These are phyloP conservation scores for Termitomyces sp. DNA, from an alignment of 768 basidiomycete species.

Conservation along the genomic window DNA sequence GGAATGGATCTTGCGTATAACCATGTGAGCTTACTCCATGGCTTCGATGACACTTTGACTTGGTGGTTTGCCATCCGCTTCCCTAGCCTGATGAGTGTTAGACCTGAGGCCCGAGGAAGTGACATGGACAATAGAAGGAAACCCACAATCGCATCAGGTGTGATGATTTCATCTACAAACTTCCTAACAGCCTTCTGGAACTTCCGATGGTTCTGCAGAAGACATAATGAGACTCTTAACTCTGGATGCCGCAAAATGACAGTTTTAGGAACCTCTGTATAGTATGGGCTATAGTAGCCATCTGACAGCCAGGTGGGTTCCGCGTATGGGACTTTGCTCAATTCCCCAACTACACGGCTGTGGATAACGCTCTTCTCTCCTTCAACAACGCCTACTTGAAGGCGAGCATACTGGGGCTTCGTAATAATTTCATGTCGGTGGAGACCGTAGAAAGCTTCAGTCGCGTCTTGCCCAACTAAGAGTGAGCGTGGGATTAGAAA, in stretches of 20 bases:
- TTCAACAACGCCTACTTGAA: slow-evolving; percentile 71
- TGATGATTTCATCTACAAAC: slow-evolving; percentile 70
- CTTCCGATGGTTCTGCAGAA: slow-evolving; percentile 49
- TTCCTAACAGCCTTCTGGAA: slow-evolving; percentile 64
- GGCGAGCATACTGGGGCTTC: slow-evolving; percentile 71
- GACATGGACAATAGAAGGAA: neutral
- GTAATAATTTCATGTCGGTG: slow-evolving; percentile 86
- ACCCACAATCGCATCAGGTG: slow-evolving; percentile 47
- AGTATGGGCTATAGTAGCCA: slow-evolving; percentile 76
- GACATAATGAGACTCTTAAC: slow-evolving; percentile 9
- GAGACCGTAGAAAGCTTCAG: slow-evolving; percentile 87
- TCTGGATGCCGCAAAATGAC: neutral
- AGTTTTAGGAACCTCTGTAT: slow-evolving; percentile 51
- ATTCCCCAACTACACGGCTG: slow-evolving; percentile 53
- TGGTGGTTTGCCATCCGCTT: slow-evolving; percentile 89
- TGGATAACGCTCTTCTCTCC: slow-evolving; percentile 64
- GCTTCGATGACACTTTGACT: slow-evolving; percentile 72
- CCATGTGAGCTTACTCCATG: slow-evolving; percentile 49
- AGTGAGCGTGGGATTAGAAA: neutral
- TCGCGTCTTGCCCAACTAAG: slow-evolving; percentile 82
- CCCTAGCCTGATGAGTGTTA: slow-evolving; percentile 57
- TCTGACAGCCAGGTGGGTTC: slow-evolving; percentile 78
- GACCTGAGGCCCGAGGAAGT: slow-evolving; percentile 6
- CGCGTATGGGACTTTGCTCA: slow-evolving; percentile 83
- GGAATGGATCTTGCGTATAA: slow-evolving; percentile 36